Base-by-base conservation (phyloP, 495 filamentous ascomycete species). In the Podospora appendiculata region DNA sequence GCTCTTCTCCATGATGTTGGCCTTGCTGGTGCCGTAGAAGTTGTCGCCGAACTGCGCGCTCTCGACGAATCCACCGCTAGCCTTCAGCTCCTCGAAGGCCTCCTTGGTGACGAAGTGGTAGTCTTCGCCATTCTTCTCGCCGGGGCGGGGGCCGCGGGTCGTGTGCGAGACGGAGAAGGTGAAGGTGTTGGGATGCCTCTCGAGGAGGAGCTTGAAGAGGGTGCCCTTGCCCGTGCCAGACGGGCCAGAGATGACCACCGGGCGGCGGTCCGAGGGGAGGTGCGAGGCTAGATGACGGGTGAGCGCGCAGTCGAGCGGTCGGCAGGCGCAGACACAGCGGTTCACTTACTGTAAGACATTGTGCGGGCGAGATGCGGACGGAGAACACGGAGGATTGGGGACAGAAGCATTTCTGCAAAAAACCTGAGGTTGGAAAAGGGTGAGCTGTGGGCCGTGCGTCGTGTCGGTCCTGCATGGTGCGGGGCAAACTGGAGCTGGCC, bases 171-270 rank as follows among this genome's bases (percentile, higher is more conserved):
- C 78, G 40, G 85, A 88, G 58, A 95, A 88, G 12, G 82, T 82
- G 66, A 95, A 95, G 38, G 76, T 83, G 55, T 84, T 74, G 11
- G 89, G 88, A 64, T 85, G 81, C 53, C 54, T 47, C 45, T 70
- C 66, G 59, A 79, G 74, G 11, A 97, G 83, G 14, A 81, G 73
- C 57, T 84, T 83, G 56, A 93, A 81, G 18, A 97, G 79, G 19
- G 92, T 96, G 44, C 83, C 86, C 79, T 97, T 96, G 42, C 92
- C 92, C 10, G 87, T 80, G 61, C 92, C 91, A 8, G 80, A 86
- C 14, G 91, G 90, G 32, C 89, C 92, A 16, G 85, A 93, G 60
- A 96, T 83, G 36, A 96, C 87, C 57, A 97, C 79, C 7, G 90
- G 91, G 12, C 83, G 75, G 54, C 52, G 58, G 60, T 76, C 70